Percentiles rank a stretch among this genome's conserved stretches.
Conservation (phyloP, 352 stramenopile species). For the Phytophthora tubulina region DNA sequence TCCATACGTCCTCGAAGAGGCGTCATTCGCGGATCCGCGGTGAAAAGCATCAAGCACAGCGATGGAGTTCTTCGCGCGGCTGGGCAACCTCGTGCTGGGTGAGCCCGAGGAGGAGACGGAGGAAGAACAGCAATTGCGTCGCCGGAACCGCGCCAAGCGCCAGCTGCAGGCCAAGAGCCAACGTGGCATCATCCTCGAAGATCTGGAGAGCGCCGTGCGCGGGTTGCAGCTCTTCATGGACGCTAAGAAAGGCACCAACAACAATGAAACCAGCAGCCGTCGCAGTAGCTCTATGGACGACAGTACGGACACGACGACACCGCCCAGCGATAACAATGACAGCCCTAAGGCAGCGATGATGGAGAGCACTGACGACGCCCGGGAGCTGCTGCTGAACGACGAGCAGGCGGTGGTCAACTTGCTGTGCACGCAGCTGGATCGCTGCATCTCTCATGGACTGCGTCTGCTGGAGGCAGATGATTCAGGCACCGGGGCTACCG, state of each 20-base stretch:
- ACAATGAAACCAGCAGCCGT: slow-evolving; percentile 5
- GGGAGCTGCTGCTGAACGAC: slow-evolving; percentile 77
- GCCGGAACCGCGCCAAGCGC: slow-evolving; percentile 63
- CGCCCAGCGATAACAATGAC: slow-evolving; percentile 23
- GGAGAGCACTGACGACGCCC: slow-evolving; percentile 79
- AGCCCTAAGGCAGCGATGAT: slow-evolving; percentile 61
- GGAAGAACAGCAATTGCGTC: slow-evolving; percentile 55
- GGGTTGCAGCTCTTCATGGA: slow-evolving; percentile 66
- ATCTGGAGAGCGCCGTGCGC: slow-evolving; percentile 75
- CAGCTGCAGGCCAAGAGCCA: slow-evolving; percentile 82
- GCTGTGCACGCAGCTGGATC: slow-evolving; percentile 79
- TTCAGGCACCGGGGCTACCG: slow-evolving; percentile 55
- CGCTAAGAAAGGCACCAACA: slow-evolving; percentile 36
- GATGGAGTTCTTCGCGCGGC: slow-evolving; percentile 74
- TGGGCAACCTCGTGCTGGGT: slow-evolving; percentile 56
- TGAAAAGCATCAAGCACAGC: slow-evolving; percentile 19
- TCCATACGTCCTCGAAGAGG: background rate
- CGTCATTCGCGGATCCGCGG: slow-evolving; percentile 10
- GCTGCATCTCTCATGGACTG: slow-evolving; percentile 74
- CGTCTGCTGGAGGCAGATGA: slow-evolving; percentile 61
- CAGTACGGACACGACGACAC: slow-evolving; percentile 1
- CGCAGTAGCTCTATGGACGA: slow-evolving; percentile 35
- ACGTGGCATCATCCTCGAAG: slow-evolving; percentile 80
- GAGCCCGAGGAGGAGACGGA: slow-evolving; percentile 67
- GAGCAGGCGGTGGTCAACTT: slow-evolving; percentile 73